Evolutionary conservation across 805 yeast species (phyloP).

Genomic region (Kazachstania taianensis): DNA sequence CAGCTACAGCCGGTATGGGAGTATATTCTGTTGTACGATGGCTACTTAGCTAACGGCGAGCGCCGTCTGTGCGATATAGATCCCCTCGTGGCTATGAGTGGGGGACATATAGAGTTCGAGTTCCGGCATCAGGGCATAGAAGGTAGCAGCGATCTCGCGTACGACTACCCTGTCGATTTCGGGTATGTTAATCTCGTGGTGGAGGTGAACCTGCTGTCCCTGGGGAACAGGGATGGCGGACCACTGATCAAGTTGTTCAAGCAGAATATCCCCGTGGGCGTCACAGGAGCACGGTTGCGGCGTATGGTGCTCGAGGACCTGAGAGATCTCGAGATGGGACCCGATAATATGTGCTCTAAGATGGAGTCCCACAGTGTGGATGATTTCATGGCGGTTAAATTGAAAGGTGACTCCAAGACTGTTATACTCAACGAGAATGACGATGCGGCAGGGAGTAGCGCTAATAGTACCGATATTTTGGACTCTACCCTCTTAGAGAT

Average conservation of each 20-base stretch:
- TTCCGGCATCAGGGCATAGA: not conserved
- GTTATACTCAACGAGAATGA: constrained; percentile 19
- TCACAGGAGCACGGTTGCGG: constrained; percentile 12
- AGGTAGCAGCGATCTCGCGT: constrained; percentile 6
- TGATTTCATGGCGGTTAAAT: constrained; percentile 16
- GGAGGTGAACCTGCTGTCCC: constrained; percentile 18
- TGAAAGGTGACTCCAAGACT: constrained; percentile 18
- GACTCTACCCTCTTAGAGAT: constrained; percentile 21
- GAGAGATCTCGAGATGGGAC: constrained; percentile 12
- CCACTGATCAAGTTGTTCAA: constrained; percentile 1
- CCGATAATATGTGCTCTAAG: constrained; percentile 11
- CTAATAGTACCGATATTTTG: constrained; percentile 11
- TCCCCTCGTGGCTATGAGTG: not conserved
- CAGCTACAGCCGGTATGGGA: not conserved
- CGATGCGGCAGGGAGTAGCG: constrained; percentile 5
- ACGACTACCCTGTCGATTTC: constrained; percentile 13
- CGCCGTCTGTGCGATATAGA: not conserved
- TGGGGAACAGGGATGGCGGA: constrained; percentile 11
- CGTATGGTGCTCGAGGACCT: constrained; percentile 11
- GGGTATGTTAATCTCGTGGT: constrained; percentile 10
- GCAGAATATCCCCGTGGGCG: constrained; percentile 6
- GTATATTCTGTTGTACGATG: not conserved
- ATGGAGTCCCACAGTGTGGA: constrained; percentile 9
- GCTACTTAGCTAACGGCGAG: not conserved
- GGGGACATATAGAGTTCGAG: not conserved